Evolutionary conservation across 2,329 filamentous ascomycete genomes (phyloP).

Genomic region (Phaeosphaeriaceae sp.): DNA sequence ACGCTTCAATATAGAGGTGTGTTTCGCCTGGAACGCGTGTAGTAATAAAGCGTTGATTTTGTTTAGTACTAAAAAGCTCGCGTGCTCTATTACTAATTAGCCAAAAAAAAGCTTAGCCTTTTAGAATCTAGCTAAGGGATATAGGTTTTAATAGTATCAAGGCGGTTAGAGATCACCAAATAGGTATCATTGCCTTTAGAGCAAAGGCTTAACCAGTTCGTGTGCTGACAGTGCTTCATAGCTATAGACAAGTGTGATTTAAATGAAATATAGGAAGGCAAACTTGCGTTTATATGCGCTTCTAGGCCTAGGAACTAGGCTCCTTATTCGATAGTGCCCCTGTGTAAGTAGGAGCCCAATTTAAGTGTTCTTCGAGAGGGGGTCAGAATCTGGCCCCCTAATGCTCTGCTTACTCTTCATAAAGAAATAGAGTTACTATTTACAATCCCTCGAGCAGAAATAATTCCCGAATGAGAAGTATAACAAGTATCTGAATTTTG

Average conservation of each 20-base stretch:
- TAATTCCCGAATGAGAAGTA: not conserved
- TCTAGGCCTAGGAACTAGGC: not conserved
- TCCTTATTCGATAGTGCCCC: not conserved
- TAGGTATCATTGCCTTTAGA: slow-evolving; percentile 22
- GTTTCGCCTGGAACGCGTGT: no score
- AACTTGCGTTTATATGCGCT: not conserved
- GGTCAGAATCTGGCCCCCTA: not conserved
- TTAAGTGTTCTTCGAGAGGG: not conserved
- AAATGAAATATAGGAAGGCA: not conserved
- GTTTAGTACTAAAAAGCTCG: no score
- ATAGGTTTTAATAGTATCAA: slow-evolving; percentile 26
- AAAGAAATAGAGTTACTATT: not conserved
- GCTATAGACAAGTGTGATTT: not conserved
- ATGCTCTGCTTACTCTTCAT: not conserved
- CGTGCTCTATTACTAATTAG: slow-evolving; percentile 21
- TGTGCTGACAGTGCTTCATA: slow-evolving; percentile 32
- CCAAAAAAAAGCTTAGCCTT: slow-evolving; percentile 4
- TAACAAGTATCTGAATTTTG: not conserved
- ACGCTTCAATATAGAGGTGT: slow-evolving; percentile 25
- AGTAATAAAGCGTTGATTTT: no score
- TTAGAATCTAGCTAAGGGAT: slow-evolving; percentile 21
- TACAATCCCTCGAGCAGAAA: no score
- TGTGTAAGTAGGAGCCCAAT: not conserved
- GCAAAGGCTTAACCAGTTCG: slow-evolving; percentile 28
- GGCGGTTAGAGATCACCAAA: slow-evolving; percentile 25